Base-by-base conservation (phyloP, 208 protist genomes). In the Trypanosoma caninum region DNA sequence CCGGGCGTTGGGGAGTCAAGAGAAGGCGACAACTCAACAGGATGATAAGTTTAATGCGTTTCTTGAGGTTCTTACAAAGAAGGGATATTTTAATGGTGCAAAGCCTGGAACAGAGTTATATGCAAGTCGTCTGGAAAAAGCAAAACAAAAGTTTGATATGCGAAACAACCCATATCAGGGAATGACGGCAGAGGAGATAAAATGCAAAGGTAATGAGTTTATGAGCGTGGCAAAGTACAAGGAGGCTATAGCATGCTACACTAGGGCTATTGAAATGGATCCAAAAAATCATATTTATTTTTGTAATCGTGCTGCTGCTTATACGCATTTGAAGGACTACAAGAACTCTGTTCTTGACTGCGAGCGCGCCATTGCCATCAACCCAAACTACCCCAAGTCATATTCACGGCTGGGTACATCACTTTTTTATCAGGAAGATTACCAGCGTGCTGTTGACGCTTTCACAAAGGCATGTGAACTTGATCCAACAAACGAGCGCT, bases 271-370 rank as follows among this genome's bases (percentile, higher is more conserved):
- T 61, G 93, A 97, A 68, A 61, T 95, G 45, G 82, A 93, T 50
- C 72, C 89, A 30, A 63, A 87, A 41, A 95, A 95, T 69, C 76
- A 83, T 33, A 65, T 97, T 52, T 97, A 84, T 70, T 97, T 94
- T 67, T 76, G 82, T 41, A 97, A 97, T 76, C 88, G 93, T 57
- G 87, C 93, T 41, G 93, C 93, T 30, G 89, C 93, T 3, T 80
- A 94, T 72, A 96, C 88, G 14, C 87, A 97, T 75, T 57, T 96
- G 13, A 95, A 96, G 59, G 79, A 94, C 67, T 97, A 94, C 65
- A 71, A 72, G 48, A 84, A 80, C 63, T 86, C 93, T 52, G 63
- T 95, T 52, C 73, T 90, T 37, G 93, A 97, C 75, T 94, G 87
- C 61, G 89, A 96, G 76, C 91, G 87, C 0, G 76, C 89, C 13